Conservation (phyloP, 2,329 filamentous ascomycete species). For the Cladosporium sp. region DNA sequence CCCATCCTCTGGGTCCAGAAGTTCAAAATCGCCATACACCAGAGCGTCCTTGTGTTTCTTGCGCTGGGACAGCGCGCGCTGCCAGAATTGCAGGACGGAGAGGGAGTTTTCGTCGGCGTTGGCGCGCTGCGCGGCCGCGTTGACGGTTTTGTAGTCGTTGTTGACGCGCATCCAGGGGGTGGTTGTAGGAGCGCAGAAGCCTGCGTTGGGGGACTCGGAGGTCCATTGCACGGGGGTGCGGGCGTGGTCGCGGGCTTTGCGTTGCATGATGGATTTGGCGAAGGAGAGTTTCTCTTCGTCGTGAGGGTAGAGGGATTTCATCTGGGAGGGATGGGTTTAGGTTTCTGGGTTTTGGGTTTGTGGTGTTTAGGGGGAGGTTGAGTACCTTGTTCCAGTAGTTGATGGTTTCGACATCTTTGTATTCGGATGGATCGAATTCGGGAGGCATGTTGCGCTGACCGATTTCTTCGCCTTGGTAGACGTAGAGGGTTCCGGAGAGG, state of each 20-base stretch:
- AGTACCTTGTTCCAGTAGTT: constrained; percentile 50
- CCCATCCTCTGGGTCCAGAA: constrained; percentile 42
- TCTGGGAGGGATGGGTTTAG: constrained; percentile 15
- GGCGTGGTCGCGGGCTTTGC: constrained; percentile 60
- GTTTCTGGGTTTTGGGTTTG: background rate
- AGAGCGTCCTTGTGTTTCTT: constrained; percentile 56
- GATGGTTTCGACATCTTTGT: constrained; percentile 50
- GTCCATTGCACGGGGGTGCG: constrained; percentile 67
- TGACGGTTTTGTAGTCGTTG: constrained; percentile 50
- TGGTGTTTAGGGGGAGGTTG: background rate
- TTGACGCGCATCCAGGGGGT: constrained; percentile 59
- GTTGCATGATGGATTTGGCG: constrained; percentile 50
- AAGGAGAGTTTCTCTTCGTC: constrained; percentile 38
- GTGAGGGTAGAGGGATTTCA: constrained; percentile 35
- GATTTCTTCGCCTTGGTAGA: constrained; percentile 49
- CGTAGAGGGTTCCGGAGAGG: constrained; percentile 46
- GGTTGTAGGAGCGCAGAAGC: constrained; percentile 52
- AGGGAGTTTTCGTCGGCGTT: constrained; percentile 21
- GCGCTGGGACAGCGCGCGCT: constrained; percentile 49
- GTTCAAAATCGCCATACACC: constrained; percentile 56
- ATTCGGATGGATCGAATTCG: constrained; percentile 41
- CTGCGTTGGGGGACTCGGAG: constrained; percentile 47
- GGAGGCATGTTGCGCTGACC: constrained; percentile 47
- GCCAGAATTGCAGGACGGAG: constrained; percentile 59
- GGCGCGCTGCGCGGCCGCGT: constrained; percentile 51